Evolutionary conservation across 305 asterid species (phyloP).

Genomic region (Fraxinus latifolia): DNA sequence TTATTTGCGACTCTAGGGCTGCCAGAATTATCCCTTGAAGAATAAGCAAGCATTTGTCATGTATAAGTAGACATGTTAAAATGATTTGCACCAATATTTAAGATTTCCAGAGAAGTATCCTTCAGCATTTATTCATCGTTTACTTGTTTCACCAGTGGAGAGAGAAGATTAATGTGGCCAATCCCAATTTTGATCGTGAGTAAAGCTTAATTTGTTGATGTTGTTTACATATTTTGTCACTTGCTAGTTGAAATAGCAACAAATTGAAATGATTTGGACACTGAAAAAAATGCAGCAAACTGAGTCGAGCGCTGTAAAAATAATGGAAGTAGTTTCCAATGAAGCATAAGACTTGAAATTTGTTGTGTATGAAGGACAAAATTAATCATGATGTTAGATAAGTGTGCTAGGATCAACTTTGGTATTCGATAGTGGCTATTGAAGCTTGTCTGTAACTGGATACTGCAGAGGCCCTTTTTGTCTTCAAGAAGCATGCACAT

Average conservation of each 20-base stretch:
- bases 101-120: neutral
- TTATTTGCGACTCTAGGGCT: neutral
- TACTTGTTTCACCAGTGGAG: neutral
- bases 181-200: neutral
- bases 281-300: neutral
- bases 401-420: neutral
- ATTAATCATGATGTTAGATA: neutral
- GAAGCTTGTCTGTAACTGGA: neutral
- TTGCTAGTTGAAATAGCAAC: neutral
- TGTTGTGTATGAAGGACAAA: neutral
- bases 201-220: neutral
- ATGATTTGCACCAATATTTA: neutral
- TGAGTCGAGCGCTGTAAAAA: neutral
- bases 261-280: neutral
- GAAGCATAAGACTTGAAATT: neutral
- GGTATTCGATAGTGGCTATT: neutral
- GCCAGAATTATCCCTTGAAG: neutral
- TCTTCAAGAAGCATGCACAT: neutral
- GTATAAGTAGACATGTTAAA: neutral
- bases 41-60: neutral
- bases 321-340: neutral
- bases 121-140: neutral
- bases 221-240: neutral
- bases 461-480: conserved; percentile 12
- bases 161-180: neutral